A percentile compares a stretch with the other conserved stretches of the same genome.
These are phyloP conservation scores for Testicularia cyperi DNA, from an alignment of 1,284 basidiomycete species.

Conservation along the genomic window DNA sequence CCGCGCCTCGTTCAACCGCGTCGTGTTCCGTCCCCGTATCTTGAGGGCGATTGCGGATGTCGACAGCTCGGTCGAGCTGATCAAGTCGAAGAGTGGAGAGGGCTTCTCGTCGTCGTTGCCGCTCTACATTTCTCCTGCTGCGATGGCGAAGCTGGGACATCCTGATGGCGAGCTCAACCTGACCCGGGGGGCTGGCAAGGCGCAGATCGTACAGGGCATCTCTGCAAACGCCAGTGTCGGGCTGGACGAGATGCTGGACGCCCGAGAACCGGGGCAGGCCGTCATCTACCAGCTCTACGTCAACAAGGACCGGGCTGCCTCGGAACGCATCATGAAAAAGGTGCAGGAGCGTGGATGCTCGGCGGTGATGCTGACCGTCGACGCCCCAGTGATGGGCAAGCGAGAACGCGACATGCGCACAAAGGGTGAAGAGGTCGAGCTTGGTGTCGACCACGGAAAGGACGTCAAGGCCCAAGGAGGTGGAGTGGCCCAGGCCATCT, in stretches of 20 bases:
- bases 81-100: slow-evolving; percentile 11
- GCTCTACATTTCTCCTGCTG: slow-evolving; percentile 77
- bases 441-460: slow-evolving; percentile 43
- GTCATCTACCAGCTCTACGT: slow-evolving; percentile 71
- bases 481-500: slow-evolving; percentile 63
- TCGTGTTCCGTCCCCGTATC: slow-evolving; percentile 93
- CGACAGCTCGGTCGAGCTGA: slow-evolving; percentile 65
- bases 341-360: slow-evolving; percentile 72
- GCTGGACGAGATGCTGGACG: slow-evolving; percentile 69
- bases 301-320: slow-evolving; percentile 71
- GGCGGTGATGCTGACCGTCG: slow-evolving; percentile 87
- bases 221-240: slow-evolving; percentile 83
- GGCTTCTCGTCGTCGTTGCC: slow-evolving; percentile 28
- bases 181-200: slow-evolving; percentile 71
- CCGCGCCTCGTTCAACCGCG: slow-evolving; percentile 79
- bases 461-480: slow-evolving; percentile 41
- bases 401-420: slow-evolving; percentile 72
- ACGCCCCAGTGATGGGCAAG: slow-evolving; percentile 81
- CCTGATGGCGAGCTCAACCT: slow-evolving; percentile 90
- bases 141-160: slow-evolving; percentile 86
- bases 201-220: slow-evolving; percentile 80
- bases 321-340: slow-evolving; percentile 72
- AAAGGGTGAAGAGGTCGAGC: slow-evolving; percentile 60
- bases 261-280: slow-evolving; percentile 66
- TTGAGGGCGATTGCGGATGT: slow-evolving; percentile 82